Conservation (phyloP, 1,284 basidiomycete genomes). For the Hortiboletus rubellus region DNA sequence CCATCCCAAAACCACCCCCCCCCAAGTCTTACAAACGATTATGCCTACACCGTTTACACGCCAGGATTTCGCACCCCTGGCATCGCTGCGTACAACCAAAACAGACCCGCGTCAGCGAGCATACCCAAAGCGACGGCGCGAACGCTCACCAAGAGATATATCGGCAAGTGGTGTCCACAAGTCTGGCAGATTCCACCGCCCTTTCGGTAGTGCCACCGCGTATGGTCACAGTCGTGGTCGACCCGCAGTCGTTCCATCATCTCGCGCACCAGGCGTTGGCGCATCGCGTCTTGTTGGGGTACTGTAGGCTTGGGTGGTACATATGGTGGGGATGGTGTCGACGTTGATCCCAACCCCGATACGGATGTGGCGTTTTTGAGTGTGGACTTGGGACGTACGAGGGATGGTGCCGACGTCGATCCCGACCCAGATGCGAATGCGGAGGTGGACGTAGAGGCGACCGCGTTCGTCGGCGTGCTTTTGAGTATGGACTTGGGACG, state of each 20-base stretch:
- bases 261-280: constrained; percentile 28
- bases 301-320: background rate
- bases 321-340: background rate
- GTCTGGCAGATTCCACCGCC: constrained; percentile 37
- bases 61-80: constrained; percentile 30
- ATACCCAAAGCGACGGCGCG: background rate
- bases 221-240: constrained; percentile 41
- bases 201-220: constrained; percentile 27
- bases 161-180: constrained; percentile 32
- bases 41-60: constrained; percentile 4
- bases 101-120: too few relatives aligned
- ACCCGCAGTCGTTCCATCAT: constrained; percentile 37
- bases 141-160: constrained; percentile 40
- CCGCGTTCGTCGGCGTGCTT: too few relatives aligned
- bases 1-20: too few relatives aligned
- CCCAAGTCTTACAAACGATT: constrained; percentile 1
- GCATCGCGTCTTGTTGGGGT: background rate
- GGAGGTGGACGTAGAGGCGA: too few relatives aligned
- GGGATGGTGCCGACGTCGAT: background rate
- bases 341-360: background rate
- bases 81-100: constrained; percentile 33
- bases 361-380: too few relatives aligned
- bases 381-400: background rate
- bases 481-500: too few relatives aligned
- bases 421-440: too few relatives aligned